These are phyloP conservation scores for Cutaneotrichosporon sp. DNA, from an alignment of 1,284 basidiomycete species.

Conservation along the genomic window DNA sequence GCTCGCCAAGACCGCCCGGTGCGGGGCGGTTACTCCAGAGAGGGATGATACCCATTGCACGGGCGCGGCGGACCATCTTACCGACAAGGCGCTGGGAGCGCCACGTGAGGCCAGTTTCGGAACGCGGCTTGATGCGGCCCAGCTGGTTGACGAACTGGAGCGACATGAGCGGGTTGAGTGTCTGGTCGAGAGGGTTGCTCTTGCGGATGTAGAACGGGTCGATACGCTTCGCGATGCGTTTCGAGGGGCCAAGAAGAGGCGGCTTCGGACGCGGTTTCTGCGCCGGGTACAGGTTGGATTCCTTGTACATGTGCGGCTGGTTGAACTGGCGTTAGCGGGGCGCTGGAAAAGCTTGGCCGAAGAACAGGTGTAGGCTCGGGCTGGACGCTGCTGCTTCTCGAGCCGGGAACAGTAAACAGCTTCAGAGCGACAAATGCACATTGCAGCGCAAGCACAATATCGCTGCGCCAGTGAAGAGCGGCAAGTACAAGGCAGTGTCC, in stretches of 20 bases:
- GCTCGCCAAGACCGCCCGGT: slow-evolving; percentile 19
- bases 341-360: not conserved
- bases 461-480: too few relatives aligned
- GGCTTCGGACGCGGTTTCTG: slow-evolving; percentile 9
- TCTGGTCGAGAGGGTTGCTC: slow-evolving; percentile 34
- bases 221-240: slow-evolving; percentile 27
- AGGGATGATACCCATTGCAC: slow-evolving; percentile 86
- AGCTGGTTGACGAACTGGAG: slow-evolving; percentile 68
- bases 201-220: slow-evolving; percentile 43
- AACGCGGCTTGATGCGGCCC: slow-evolving; percentile 74
- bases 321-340: slow-evolving; percentile 12
- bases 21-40: slow-evolving; percentile 30
- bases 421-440: too few relatives aligned
- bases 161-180: slow-evolving; percentile 62
- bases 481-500: too few relatives aligned
- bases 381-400: not conserved
- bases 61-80: slow-evolving; percentile 84
- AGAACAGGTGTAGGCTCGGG: not conserved
- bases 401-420: too few relatives aligned
- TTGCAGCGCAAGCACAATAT: too few relatives aligned
- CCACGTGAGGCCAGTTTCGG: slow-evolving; percentile 69
- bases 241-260: slow-evolving; percentile 39
- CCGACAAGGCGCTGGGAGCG: slow-evolving; percentile 73
- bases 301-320: slow-evolving; percentile 14
- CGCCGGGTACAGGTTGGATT: slow-evolving; percentile 17